Evolutionary conservation across 148 eudicot genomes (phyloP).

Genomic region (Diospyros lotus): DNA sequence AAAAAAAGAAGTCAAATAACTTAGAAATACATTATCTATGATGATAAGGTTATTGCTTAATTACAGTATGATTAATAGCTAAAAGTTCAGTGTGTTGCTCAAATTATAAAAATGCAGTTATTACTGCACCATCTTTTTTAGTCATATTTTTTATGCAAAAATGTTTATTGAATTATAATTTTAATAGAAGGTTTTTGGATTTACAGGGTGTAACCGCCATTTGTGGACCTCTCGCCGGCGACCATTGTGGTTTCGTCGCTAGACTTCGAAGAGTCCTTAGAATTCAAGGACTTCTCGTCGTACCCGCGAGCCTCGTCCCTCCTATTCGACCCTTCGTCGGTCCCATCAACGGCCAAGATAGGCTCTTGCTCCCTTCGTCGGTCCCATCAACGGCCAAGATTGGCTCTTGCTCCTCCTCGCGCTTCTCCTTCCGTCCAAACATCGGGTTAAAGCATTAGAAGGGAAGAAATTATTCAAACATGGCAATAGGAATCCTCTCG

Average conservation of each 20-base stretch:
- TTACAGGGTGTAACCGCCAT: slow-evolving; percentile 77
- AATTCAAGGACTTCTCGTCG: slow-evolving; percentile 55
- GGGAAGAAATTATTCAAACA: too few species aligned
- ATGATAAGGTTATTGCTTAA: too few species aligned
- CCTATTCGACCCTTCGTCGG: slow-evolving; percentile 64
- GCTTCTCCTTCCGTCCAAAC: slow-evolving; percentile 38
- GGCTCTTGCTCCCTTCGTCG: slow-evolving; percentile 65
- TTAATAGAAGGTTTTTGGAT: too few species aligned
- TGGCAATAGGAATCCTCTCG: too few species aligned
- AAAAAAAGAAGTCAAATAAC: slow-evolving; percentile 2
- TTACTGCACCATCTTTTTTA: neutral
- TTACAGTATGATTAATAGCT: too few species aligned
- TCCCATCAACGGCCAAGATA: slow-evolving; percentile 46
- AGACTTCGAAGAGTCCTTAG: slow-evolving; percentile 63
- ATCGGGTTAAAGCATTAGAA: too few species aligned
- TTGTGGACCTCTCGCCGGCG: slow-evolving; percentile 68
- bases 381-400: slow-evolving; percentile 46
- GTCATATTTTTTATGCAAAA: neutral
- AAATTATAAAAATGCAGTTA: neutral
- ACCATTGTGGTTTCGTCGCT: slow-evolving; percentile 64
- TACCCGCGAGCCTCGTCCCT: slow-evolving; percentile 83
- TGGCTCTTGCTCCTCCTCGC: slow-evolving; percentile 77
- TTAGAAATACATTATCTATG: slow-evolving; percentile 12
- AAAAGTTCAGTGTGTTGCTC: too few species aligned
- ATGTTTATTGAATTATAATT: neutral